phyloP scores from a whole-genome alignment of 2,329 filamentous ascomycete species.

The Bipolaris bicolor region DNA sequence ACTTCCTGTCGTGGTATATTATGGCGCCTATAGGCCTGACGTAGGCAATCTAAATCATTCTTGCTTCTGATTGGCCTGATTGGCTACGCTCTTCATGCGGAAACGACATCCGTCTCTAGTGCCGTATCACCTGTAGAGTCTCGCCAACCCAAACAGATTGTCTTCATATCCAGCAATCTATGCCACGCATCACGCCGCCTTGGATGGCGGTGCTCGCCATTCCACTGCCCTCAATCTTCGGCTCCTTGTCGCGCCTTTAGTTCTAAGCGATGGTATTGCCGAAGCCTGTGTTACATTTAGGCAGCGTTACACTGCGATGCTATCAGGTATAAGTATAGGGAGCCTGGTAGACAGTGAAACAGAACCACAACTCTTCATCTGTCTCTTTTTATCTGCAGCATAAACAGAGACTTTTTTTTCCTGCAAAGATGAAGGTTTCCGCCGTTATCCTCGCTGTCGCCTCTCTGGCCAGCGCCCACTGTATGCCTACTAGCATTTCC shows the following conservation, averaged over 20 bases:
- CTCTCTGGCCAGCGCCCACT: slow-evolving; percentile 13
- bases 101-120: slow-evolving; percentile 11
- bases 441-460: slow-evolving; percentile 7
- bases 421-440: slow-evolving; percentile 10
- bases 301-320: not conserved
- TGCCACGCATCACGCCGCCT: slow-evolving; percentile 1
- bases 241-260: not conserved
- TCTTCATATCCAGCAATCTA: slow-evolving; percentile 12
- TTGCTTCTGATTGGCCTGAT: not conserved
- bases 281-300: not conserved
- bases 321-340: slow-evolving; percentile 2
- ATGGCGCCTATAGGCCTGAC: slow-evolving; percentile 5
- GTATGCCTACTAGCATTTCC: not conserved
- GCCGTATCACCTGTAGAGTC: not conserved
- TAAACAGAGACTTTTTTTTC: not conserved
- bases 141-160: slow-evolving; percentile 6
- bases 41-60: slow-evolving; percentile 8
- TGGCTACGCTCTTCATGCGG: slow-evolving; percentile 3
- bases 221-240: not conserved
- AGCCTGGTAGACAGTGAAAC: not conserved
- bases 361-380: slow-evolving; percentile 2
- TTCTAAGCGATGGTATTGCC: not conserved
- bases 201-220: not conserved
- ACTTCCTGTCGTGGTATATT: slow-evolving; percentile 1
- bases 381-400: not conserved